These are phyloP conservation scores for Colletotrichum trifolii DNA, from an alignment of 2,329 filamentous ascomycete genomes.

Conservation along the genomic window DNA sequence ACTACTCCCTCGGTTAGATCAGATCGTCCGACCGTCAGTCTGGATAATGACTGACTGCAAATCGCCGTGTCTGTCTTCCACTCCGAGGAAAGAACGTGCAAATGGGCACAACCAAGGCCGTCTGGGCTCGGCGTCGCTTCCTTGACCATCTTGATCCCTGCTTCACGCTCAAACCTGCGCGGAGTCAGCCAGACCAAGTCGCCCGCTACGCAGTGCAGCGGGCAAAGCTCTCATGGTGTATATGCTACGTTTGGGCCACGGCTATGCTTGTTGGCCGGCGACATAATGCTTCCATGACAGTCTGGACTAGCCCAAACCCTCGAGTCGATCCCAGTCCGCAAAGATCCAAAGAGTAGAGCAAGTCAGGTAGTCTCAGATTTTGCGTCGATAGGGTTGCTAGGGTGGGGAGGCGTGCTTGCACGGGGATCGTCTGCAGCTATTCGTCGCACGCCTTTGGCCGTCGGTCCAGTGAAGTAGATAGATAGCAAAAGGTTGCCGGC, in stretches of 20 bases:
- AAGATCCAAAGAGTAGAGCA: conserved; percentile 5
- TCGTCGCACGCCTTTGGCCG: too few relatives aligned
- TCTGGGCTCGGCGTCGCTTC: conserved; percentile 19
- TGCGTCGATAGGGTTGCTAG: background rate
- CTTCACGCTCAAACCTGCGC: conserved; percentile 12
- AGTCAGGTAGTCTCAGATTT: conserved; percentile 13
- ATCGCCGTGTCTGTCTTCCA: conserved; percentile 18
- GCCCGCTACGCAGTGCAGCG: too few relatives aligned
- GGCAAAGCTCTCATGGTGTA: background rate
- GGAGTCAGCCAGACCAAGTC: conserved; percentile 19
- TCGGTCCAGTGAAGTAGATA: background rate
- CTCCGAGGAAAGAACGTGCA: conserved; percentile 11
- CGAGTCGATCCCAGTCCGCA: conserved; percentile 17
- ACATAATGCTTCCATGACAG: conserved; percentile 8
- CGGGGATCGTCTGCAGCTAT: too few relatives aligned
- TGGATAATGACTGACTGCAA: conserved; percentile 24
- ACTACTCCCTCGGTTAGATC: conserved; percentile 16
- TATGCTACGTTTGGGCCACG: conserved; percentile 21
- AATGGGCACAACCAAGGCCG: conserved; percentile 23
- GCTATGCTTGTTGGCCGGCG: conserved; percentile 17
- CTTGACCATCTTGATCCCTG: conserved; percentile 10
- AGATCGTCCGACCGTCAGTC: conserved; percentile 25
- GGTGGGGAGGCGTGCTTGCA: too few relatives aligned
- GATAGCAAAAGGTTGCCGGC: conserved; percentile 10
- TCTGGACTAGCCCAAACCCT: conserved; percentile 16